phyloP scores from a whole-genome alignment of 2,329 filamentous ascomycete species.

The Hymenoscyphus occultus region DNA sequence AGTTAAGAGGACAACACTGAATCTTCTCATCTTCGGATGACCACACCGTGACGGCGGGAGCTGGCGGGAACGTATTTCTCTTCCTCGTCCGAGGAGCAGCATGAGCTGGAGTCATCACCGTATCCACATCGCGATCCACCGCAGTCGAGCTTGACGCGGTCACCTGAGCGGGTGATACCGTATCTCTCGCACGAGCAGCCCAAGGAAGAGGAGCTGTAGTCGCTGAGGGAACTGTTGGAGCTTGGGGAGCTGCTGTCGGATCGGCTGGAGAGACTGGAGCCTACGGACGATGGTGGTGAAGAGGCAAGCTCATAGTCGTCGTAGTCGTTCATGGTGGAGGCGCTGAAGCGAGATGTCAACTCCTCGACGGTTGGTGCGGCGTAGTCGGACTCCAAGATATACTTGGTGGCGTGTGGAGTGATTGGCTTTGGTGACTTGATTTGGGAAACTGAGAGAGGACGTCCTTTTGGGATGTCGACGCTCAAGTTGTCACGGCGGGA shows the following conservation, averaged over 20 bases:
- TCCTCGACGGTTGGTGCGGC: slow-evolving; percentile 71
- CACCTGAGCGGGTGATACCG: slow-evolving; percentile 89
- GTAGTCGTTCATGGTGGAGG: slow-evolving; percentile 53
- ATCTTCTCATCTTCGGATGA: slow-evolving; percentile 43
- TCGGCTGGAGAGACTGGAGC: slow-evolving; percentile 68
- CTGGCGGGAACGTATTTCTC: slow-evolving; percentile 50
- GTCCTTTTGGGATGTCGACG: slow-evolving; percentile 78
- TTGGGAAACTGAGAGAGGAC: slow-evolving; percentile 80
- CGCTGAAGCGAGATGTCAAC: slow-evolving; percentile 71
- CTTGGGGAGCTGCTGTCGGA: slow-evolving; percentile 72
- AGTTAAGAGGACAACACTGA: background rate
- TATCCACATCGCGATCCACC: slow-evolving; percentile 85
- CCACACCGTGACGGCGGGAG: slow-evolving; percentile 62
- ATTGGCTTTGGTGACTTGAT: slow-evolving; percentile 89
- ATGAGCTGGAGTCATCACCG: slow-evolving; percentile 68
- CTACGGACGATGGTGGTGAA: slow-evolving; percentile 64
- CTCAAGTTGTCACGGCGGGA: slow-evolving; percentile 44
- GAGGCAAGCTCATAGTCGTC: slow-evolving; percentile 53
- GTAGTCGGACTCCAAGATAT: slow-evolving; percentile 82
- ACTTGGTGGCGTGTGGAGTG: slow-evolving; percentile 80
- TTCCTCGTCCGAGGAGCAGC: slow-evolving; percentile 63
- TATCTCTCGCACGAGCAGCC: slow-evolving; percentile 93
- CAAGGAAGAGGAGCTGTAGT: slow-evolving; percentile 77
- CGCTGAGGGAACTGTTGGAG: slow-evolving; percentile 63
- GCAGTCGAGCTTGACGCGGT: slow-evolving; percentile 94